Base-by-base conservation (phyloP, 176 grass and related monocot genomes). In the Poa annua region DNA sequence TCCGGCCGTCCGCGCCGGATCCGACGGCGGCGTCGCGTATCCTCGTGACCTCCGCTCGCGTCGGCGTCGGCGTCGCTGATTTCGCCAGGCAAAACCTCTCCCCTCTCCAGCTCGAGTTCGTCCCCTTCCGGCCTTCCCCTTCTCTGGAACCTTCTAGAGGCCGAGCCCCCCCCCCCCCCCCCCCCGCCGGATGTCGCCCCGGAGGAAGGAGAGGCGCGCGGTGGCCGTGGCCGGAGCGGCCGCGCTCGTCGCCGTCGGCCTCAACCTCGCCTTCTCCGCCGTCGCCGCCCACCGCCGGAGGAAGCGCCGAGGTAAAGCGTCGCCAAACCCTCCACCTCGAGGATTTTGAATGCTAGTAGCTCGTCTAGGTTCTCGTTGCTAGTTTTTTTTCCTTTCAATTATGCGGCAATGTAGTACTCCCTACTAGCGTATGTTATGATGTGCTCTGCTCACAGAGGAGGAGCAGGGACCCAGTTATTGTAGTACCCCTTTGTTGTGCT, bases 241-340 rank as follows among this genome's bases (percentile, higher is more conserved):
- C 26, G 91, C 96, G 85, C 88, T 98, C 25, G 85, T 98, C 6
- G 96, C 88, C 62, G 66, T 98, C 61, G 93, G 93, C 32, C 80
- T 98, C 49, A 98, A 93, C 75, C 85, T 98, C 66, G 88, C 89
- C 91, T 77, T 95, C 76, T 95, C 96, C 72, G 92, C 91, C 87
- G 74, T 98, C 79, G 89, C 86, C 11, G 81, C 80, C 42, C 91
- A 69, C 75, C 82, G 79, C 67, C 81, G 83, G 79, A 88, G 79
- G 87, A 95, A 90, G 72, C 94, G 83, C 26, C 88, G 61, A 84
- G 93, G 96, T 98, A 65, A 48, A 45, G 51, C 38, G 8, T 13
- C 83, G 26, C 55, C 45, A 74, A 74, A 67, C 67, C 74, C 84
- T 79, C 5, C n/a, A n/a, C n/a, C 5, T 79, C 5, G 8, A 5